Evolutionary conservation across 768 basidiomycete genomes (phyloP).

Genomic region (Russula vinacea): DNA sequence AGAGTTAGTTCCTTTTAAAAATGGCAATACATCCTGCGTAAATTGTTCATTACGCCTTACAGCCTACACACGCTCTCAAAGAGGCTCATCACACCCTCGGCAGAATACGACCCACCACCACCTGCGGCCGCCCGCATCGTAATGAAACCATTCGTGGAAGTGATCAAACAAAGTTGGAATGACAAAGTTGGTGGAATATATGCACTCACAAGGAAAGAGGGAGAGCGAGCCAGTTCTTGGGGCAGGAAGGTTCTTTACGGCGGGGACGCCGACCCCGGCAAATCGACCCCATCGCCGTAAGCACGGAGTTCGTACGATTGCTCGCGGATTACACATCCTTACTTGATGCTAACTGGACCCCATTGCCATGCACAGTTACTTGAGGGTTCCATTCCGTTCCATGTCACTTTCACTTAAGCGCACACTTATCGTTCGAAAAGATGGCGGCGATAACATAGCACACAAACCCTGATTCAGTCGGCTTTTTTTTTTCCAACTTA

Average conservation of each 20-base stretch:
- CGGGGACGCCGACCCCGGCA: slow-evolving; percentile 17
- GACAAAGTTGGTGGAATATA: slow-evolving; percentile 24
- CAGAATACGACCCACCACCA: slow-evolving; percentile 23
- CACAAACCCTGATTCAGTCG: background rate
- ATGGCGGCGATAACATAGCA: slow-evolving; percentile 6
- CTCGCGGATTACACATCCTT: background rate
- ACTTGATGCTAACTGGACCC: background rate
- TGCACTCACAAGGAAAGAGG: slow-evolving; percentile 17
- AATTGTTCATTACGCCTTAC: slow-evolving; percentile 1
- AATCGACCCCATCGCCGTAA: slow-evolving; percentile 18
- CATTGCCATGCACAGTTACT: background rate
- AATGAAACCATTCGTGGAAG: slow-evolving; percentile 17
- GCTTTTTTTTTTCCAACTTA: slow-evolving; percentile 1
- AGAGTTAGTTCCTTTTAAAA: slow-evolving; percentile 47
- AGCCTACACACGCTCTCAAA: slow-evolving; percentile 19
- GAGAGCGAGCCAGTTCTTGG: slow-evolving; percentile 39
- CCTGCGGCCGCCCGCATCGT: slow-evolving; percentile 26
- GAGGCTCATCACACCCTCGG: slow-evolving; percentile 17
- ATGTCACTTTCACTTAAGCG: slow-evolving; percentile 6
- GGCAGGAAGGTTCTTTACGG: slow-evolving; percentile 48
- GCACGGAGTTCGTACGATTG: slow-evolving; percentile 1
- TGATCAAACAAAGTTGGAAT: slow-evolving; percentile 28
- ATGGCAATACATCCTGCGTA: background rate
- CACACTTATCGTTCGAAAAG: slow-evolving; percentile 3
- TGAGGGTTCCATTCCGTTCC: background rate